Conservation (phyloP, 1,139 yeast species). For the Debaryomyces udenii region DNA sequence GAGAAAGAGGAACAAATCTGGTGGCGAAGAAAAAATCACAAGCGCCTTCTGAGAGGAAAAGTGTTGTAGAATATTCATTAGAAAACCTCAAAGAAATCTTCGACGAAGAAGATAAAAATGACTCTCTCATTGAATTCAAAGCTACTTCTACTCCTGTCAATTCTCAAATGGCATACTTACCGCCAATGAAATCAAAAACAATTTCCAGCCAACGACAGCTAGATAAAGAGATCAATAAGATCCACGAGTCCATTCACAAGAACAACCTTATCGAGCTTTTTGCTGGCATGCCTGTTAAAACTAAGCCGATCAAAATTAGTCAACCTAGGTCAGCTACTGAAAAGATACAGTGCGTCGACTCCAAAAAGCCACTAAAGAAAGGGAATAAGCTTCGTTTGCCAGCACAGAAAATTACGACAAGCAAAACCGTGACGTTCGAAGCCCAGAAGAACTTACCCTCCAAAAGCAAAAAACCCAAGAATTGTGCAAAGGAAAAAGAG, state of each 20-base stretch:
- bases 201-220: slow-evolving; percentile 12
- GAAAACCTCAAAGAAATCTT: slow-evolving; percentile 22
- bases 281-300: background rate
- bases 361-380: no score
- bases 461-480: no score
- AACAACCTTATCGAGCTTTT: slow-evolving; percentile 4
- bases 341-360: no score
- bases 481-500: no score
- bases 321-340: no score
- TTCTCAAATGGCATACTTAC: slow-evolving; percentile 7
- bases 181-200: background rate
- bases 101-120: slow-evolving; percentile 8
- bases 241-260: slow-evolving; percentile 15
- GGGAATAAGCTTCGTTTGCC: no score
- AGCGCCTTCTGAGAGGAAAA: slow-evolving; percentile 5
- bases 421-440: slow-evolving; percentile 9
- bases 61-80: slow-evolving; percentile 18
- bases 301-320: no score
- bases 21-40: background rate
- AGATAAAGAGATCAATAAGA: slow-evolving; percentile 16
- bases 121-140: slow-evolving; percentile 9
- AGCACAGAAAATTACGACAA: background rate
- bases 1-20: background rate
- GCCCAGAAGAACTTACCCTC: slow-evolving; percentile 13
- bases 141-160: slow-evolving; percentile 16